A percentile compares a stretch with the other conserved stretches of the same genome.
Evolutionary conservation across 1,284 basidiomycete genomes (phyloP).

Genomic region (Inonotus hispidus): DNA sequence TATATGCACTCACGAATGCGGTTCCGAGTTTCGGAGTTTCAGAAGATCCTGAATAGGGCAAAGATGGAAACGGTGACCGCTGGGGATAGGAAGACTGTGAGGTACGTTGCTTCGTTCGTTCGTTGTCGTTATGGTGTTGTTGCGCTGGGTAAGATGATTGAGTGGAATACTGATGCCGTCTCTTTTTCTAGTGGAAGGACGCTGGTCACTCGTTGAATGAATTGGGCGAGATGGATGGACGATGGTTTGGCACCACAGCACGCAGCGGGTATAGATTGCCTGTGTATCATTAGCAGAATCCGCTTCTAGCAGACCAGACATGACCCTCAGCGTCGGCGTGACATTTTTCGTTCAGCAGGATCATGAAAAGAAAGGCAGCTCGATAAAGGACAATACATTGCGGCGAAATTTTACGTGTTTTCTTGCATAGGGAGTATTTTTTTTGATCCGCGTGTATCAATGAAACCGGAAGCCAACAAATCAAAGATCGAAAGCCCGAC

Average conservation of each 20-base stretch:
- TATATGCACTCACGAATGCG: constrained; percentile 99
- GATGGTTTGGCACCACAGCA: not conserved
- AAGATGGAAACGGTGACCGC: constrained; percentile 81
- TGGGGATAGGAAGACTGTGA: constrained; percentile 90
- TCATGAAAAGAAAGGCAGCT: not conserved
- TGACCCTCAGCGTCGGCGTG: too few species aligned
- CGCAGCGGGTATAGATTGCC: not conserved
- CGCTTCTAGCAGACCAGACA: not conserved
- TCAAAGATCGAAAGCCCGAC: constrained; percentile 21
- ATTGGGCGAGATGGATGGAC: too few species aligned
- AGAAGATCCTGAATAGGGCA: constrained; percentile 97
- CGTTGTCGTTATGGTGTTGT: too few species aligned
- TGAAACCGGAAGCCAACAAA: not conserved
- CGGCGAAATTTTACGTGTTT: too few species aligned
- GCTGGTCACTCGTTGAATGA: constrained; percentile 42
- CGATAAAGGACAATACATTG: not conserved
- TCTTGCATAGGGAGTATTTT: not conserved
- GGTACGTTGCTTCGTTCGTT: constrained; percentile 44
- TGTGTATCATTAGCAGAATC: constrained; percentile 1
- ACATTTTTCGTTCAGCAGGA: too few species aligned
- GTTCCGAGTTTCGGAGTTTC: constrained; percentile 91
- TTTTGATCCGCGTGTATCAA: not conserved
- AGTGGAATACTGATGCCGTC: constrained; percentile 16
- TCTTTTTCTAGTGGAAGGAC: constrained; percentile 43
- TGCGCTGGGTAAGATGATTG: constrained; percentile 8